Evolutionary conservation across 1,284 basidiomycete genomes (phyloP).

Genomic region (Earliella scabrosa): DNA sequence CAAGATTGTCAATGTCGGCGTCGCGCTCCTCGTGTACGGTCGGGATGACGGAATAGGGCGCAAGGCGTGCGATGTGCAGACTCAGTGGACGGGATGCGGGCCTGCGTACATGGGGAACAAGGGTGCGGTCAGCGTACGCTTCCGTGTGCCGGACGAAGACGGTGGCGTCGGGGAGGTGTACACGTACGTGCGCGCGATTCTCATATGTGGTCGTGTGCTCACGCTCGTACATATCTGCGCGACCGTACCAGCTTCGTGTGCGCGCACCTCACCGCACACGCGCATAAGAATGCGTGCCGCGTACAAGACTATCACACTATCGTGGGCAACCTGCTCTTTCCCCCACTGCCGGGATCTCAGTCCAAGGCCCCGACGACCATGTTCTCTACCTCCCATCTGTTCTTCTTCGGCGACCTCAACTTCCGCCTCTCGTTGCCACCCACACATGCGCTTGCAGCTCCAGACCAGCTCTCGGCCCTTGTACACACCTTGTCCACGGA

Average conservation of each 20-base stretch:
- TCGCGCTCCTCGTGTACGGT: slow-evolving; percentile 82
- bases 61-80: slow-evolving; percentile 68
- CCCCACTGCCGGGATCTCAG: slow-evolving; percentile 50
- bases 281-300: slow-evolving; percentile 70
- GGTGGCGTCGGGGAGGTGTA: slow-evolving; percentile 72
- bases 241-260: slow-evolving; percentile 90
- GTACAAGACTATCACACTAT: slow-evolving; percentile 86
- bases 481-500: slow-evolving; percentile 51
- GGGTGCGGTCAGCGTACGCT: slow-evolving; percentile 88
- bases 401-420: slow-evolving; percentile 90
- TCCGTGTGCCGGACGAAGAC: slow-evolving; percentile 66
- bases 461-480: slow-evolving; percentile 39
- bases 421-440: slow-evolving; percentile 75
- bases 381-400: slow-evolving; percentile 83
- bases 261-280: slow-evolving; percentile 90
- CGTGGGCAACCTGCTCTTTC: slow-evolving; percentile 82
- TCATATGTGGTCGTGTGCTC: background rate
- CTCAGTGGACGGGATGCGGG: slow-evolving; percentile 78
- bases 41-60: slow-evolving; percentile 69
- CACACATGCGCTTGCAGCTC: slow-evolving; percentile 46
- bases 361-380: slow-evolving; percentile 58
- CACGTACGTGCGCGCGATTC: slow-evolving; percentile 62
- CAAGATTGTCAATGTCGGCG: slow-evolving; percentile 78
- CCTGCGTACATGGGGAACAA: slow-evolving; percentile 92
- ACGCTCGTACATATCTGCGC: too few relatives aligned